These are phyloP conservation scores for Epichloe hybrida DNA, from an alignment of 2,329 filamentous ascomycete genomes.

Conservation along the genomic window DNA sequence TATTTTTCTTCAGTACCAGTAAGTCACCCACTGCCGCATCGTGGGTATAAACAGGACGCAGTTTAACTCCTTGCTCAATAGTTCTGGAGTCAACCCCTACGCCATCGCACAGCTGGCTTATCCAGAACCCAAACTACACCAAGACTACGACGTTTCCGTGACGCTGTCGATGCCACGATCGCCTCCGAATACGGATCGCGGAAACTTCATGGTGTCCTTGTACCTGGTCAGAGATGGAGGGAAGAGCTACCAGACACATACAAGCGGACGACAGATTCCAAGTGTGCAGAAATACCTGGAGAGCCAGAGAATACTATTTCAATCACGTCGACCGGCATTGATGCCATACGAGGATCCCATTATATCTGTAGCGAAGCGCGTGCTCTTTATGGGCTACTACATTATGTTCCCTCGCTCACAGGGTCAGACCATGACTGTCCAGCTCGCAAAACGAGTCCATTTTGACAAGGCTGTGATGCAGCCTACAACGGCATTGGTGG, in stretches of 20 bases:
- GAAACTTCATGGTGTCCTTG: conserved; percentile 91
- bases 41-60: neutral
- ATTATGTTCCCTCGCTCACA: conserved; percentile 52
- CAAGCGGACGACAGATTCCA: neutral
- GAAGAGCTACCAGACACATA: neutral
- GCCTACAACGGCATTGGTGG: conserved; percentile 38
- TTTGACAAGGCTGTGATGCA: conserved; percentile 37
- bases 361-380: conserved; percentile 45
- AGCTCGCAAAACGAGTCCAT: conserved; percentile 58
- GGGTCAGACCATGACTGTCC: conserved; percentile 47
- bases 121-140: conserved; percentile 48
- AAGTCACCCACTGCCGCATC: conserved; percentile 10
- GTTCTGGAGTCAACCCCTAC: conserved; percentile 38
- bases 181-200: conserved; percentile 56
- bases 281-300: conserved; percentile 23
- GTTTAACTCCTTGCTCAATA: conserved; percentile 14
- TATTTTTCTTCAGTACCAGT: conserved; percentile 47
- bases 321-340: conserved; percentile 60
- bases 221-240: conserved; percentile 40
- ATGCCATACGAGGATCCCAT: conserved; percentile 66
- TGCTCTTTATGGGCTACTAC: conserved; percentile 55
- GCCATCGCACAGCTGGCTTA: conserved; percentile 32
- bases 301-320: conserved; percentile 34
- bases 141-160: conserved; percentile 75
- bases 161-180: conserved; percentile 67